phyloP scores from a whole-genome alignment of 1,284 basidiomycete genomes.

The Leccinum solheimii region DNA sequence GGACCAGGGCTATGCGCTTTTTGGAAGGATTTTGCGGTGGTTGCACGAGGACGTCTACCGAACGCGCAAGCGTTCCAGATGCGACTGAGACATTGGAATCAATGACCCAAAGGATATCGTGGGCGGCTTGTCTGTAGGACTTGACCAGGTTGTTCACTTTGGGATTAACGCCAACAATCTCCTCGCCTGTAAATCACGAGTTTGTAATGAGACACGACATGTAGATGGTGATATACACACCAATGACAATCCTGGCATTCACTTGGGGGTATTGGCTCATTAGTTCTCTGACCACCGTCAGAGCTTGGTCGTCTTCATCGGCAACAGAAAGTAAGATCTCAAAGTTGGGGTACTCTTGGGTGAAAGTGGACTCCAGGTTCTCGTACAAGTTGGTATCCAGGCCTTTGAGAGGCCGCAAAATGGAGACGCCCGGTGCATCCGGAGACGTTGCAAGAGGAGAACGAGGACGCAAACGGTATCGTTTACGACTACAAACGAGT shows the following conservation, averaged over 20 bases:
- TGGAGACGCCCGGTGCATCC: conserved; percentile 81
- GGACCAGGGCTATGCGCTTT: conserved; percentile 80
- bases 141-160: conserved; percentile 97
- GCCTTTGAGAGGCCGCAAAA: conserved; percentile 89
- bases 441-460: conserved; percentile 60
- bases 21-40: conserved; percentile 25
- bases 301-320: conserved; percentile 78
- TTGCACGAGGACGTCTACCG: conserved; percentile 72
- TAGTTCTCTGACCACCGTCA: conserved; percentile 74
- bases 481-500: conserved; percentile 56
- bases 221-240: conserved; percentile 45
- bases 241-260: conserved; percentile 70
- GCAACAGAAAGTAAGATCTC: conserved; percentile 89
- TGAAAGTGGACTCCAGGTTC: conserved; percentile 89
- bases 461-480: conserved; percentile 66
- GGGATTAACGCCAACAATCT: conserved; percentile 88
- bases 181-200: conserved; percentile 52
- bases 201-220: conserved; percentile 1
- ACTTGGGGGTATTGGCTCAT: conserved; percentile 76
- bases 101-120: conserved; percentile 96
- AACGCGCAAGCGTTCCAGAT: conserved; percentile 80
- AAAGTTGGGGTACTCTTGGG: conserved; percentile 84
- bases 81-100: conserved; percentile 90
- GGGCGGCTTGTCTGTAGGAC: conserved; percentile 74
- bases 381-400: conserved; percentile 92